Evolutionary conservation across 1,284 basidiomycete genomes (phyloP), one percentile per base, ranked within the genome.

Genomic region (Agaricales sp.): DNA sequence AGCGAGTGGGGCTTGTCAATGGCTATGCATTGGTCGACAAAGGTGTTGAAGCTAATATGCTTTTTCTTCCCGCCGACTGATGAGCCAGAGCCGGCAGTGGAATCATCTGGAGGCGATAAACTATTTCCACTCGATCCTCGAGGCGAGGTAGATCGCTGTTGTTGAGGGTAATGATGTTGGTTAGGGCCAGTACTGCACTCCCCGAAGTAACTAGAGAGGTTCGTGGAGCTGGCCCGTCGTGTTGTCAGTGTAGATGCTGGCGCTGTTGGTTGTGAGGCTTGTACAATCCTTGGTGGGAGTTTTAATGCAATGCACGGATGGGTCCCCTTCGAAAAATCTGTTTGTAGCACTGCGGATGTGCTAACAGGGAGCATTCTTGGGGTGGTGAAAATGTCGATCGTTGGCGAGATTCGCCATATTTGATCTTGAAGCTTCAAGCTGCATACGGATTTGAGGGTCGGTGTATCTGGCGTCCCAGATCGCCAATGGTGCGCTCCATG

Each of bases 31-130:
- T 98, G 96, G 66, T 98, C 92, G 35, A 99, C 95, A 60, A 94
- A 95, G 1, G 93, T 95, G 67, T 98, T 98, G 77, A 99, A 99
- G 58, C 80, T 88, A 68, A 99, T 99, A 64, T 98, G 95, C 54
- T 79, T 76, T 66, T 80, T 82, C 65, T 78, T 79, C 4, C 39
- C 16, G 16, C 4, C 16, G 16, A 41, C 39, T 8, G 8, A 16
- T 18, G 16, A 11, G 39, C 4, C 13, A 14, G 44, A 45, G 21
- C 11, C 18, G 20, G 6, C 18, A 18, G 21, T 58, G 70, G 73
- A 60, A 75, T 74, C 58, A 65, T 67, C 55, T 66, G 67, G 46
- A 59, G 61, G 50, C 55, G 57, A 45, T 50, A 52, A 51, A 16
- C 38, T 16, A 43, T 51, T 50, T 41, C 51, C 53, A 51, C 55